These are phyloP conservation scores for Cantharellus anzutake DNA, from an alignment of 768 basidiomycete genomes.

Conservation along the genomic window DNA sequence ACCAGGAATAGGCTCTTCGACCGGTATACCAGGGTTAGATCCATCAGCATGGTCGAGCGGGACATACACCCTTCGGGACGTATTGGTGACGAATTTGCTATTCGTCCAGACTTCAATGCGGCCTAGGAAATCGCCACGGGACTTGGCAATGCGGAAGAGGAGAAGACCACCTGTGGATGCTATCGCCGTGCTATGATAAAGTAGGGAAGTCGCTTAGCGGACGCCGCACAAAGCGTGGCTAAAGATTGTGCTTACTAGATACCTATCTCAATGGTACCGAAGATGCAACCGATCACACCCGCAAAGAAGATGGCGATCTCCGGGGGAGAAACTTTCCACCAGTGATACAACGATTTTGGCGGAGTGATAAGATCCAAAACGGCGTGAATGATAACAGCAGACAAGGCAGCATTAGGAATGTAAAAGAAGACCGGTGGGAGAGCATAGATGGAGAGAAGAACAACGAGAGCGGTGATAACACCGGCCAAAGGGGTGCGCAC, in stretches of 20 bases:
- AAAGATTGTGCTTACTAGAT: conserved; percentile 30
- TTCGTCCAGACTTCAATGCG: conserved; percentile 37
- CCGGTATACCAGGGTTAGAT: conserved; percentile 43
- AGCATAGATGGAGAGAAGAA: conserved; percentile 87
- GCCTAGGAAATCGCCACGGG: conserved; percentile 82
- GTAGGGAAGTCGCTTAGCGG: neutral
- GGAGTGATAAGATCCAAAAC: conserved; percentile 50
- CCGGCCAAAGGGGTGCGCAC: conserved; percentile 93
- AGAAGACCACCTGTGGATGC: conserved; percentile 60
- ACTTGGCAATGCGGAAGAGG: conserved; percentile 69
- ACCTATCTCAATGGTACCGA: conserved; percentile 86
- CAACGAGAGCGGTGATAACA: conserved; percentile 64
- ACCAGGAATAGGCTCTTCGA: conserved; percentile 66
- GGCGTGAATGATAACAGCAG: conserved; percentile 69
- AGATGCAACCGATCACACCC: conserved; percentile 76
- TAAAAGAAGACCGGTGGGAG: conserved; percentile 37
- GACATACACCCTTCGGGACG: conserved; percentile 60
- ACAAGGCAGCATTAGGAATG: conserved; percentile 34
- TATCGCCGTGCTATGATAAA: conserved; percentile 35
- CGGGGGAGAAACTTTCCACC: conserved; percentile 86
- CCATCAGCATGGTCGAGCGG: conserved; percentile 35
- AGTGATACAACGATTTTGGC: conserved; percentile 63
- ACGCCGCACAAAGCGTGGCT: neutral
- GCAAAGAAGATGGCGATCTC: conserved; percentile 83
- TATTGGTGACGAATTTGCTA: conserved; percentile 14